Evolutionary conservation across 768 basidiomycete genomes (phyloP).

Genomic region (Lactarius pseudohatsudake): DNA sequence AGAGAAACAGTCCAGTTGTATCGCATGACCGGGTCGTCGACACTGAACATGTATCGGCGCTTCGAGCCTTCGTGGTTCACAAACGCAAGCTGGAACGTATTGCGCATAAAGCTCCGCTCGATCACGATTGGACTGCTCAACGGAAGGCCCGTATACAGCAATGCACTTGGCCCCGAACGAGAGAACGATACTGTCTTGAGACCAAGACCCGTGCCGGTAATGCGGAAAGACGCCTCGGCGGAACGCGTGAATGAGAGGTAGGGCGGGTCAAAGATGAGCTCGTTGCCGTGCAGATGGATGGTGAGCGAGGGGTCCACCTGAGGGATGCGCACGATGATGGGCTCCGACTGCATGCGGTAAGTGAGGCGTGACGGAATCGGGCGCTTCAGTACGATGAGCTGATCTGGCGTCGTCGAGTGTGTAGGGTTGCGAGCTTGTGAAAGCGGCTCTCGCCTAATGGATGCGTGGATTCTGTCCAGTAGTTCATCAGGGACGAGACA

Average conservation of each 20-base stretch:
- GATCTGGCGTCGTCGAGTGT: conserved; percentile 43
- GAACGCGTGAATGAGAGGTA: conserved; percentile 76
- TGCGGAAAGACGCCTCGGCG: conserved; percentile 83
- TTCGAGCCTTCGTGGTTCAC: conserved; percentile 60
- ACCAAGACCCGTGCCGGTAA: conserved; percentile 85
- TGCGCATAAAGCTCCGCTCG: conserved; percentile 93
- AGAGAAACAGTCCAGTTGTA: conserved; percentile 72
- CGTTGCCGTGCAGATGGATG: conserved; percentile 85
- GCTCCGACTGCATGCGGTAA: conserved; percentile 85
- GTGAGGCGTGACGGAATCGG: conserved; percentile 76
- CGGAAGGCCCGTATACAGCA: conserved; percentile 78
- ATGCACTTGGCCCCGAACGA: conserved; percentile 80
- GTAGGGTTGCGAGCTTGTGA: conserved; percentile 62
- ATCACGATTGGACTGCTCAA: conserved; percentile 74
- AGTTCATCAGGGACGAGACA: conserved; percentile 70
- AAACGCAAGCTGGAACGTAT: conserved; percentile 94
- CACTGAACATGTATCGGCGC: conserved; percentile 93
- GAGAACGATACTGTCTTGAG: conserved; percentile 79
- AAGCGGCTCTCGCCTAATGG: conserved; percentile 69
- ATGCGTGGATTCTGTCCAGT: conserved; percentile 75
- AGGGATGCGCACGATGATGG: conserved; percentile 82
- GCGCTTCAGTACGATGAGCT: conserved; percentile 68
- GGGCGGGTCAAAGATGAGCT: conserved; percentile 85
- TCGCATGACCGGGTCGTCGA: conserved; percentile 74
- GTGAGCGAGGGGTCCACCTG: conserved; percentile 78